A percentile compares a stretch with the other conserved stretches of the same genome.
Conservation (phyloP, 805 yeast genomes). For the Wickerhamomyces rabaulensis region DNA sequence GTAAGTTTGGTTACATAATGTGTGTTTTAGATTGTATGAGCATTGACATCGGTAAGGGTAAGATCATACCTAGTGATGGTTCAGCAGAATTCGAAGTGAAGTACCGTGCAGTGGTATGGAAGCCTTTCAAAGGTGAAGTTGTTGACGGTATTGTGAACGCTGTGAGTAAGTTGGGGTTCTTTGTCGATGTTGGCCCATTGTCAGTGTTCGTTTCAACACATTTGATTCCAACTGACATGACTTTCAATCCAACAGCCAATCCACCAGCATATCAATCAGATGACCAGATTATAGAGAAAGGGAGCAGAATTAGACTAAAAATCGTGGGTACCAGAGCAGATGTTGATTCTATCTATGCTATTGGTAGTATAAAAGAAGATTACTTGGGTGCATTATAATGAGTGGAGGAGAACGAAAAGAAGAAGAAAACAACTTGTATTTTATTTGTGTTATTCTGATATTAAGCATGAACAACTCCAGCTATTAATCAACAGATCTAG, state of each 20-base stretch:
- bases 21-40: slow-evolving; percentile 94
- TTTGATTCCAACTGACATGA: slow-evolving; percentile 90
- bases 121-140: slow-evolving; percentile 98
- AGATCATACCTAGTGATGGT: slow-evolving; percentile 86
- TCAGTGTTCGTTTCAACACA: slow-evolving; percentile 93
- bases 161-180: slow-evolving; percentile 92
- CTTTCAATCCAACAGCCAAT: slow-evolving; percentile 88
- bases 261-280: slow-evolving; percentile 98
- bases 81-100: slow-evolving; percentile 95
- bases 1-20: slow-evolving; percentile 95
- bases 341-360: slow-evolving; percentile 95
- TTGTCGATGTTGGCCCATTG: slow-evolving; percentile 97
- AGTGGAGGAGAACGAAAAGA: background rate
- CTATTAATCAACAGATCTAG: background rate
- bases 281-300: slow-evolving; percentile 92
- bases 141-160: slow-evolving; percentile 95
- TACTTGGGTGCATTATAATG: slow-evolving; percentile 75
- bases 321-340: slow-evolving; percentile 97
- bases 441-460: background rate
- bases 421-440: background rate
- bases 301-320: slow-evolving; percentile 88
- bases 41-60: slow-evolving; percentile 92
- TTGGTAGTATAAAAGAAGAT: slow-evolving; percentile 97
- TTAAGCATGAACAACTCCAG: background rate
- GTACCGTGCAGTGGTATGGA: slow-evolving; percentile 95